These are phyloP conservation scores for Cordyceps tenuipes DNA, from an alignment of 2,329 filamentous ascomycete genomes.

Conservation along the genomic window DNA sequence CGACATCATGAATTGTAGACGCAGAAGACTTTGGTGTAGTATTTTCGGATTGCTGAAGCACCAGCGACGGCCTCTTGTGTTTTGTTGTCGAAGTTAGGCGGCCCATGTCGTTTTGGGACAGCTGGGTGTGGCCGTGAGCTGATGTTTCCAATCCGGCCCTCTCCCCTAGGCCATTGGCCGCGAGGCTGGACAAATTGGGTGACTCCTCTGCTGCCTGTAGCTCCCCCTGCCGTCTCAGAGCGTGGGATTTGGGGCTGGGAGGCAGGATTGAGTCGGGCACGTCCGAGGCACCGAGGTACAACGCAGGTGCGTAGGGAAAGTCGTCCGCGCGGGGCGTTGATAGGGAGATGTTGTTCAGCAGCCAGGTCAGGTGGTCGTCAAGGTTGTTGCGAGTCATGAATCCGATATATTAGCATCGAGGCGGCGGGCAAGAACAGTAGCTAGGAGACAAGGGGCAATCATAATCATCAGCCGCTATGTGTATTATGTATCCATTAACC, in stretches of 20 bases:
- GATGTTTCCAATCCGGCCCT: not conserved
- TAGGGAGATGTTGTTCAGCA: slow-evolving; percentile 39
- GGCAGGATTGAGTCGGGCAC: not conserved
- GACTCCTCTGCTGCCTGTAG: not conserved
- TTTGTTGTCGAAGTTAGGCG: slow-evolving; percentile 35
- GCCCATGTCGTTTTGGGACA: slow-evolving; percentile 32
- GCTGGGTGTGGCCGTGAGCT: not conserved
- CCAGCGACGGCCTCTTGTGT: slow-evolving; percentile 36
- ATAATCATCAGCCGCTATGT: not conserved
- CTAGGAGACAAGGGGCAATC: not conserved
- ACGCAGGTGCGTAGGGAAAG: slow-evolving; percentile 26
- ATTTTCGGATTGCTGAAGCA: slow-evolving; percentile 34
- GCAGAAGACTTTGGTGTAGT: slow-evolving; percentile 27
- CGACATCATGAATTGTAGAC: not conserved
- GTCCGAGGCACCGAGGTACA: slow-evolving; percentile 12
- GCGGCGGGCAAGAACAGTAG: not conserved
- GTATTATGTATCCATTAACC: not conserved
- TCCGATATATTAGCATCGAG: slow-evolving; percentile 21
- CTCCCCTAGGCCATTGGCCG: not conserved
- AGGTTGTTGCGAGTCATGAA: slow-evolving; percentile 58
- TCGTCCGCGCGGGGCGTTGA: slow-evolving; percentile 31
- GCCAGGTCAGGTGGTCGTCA: slow-evolving; percentile 48
- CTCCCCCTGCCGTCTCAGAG: not conserved
- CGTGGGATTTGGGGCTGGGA: not conserved
- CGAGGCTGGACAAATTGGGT: not conserved